Base-by-base conservation (phyloP, 202 grass and related monocot species). In the Digitaria exilis region DNA sequence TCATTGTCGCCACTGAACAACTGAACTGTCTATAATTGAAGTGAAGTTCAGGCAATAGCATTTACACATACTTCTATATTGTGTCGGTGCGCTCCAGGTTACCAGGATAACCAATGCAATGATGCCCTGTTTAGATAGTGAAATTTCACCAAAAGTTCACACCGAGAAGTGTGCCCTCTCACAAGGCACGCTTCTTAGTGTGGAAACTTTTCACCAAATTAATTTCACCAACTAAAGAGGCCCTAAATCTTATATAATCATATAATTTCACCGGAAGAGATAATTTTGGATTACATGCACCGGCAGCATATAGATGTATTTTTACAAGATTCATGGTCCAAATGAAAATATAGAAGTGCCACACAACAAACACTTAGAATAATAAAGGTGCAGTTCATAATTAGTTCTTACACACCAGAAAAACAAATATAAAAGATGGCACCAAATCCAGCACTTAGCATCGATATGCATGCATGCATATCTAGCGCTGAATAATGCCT, bases 351-450 rank as follows among this genome's bases (percentile, higher is more conserved):
- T 60, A 30, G 11, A 57, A 22, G 28, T 37, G 29, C 29, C 62
- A 82, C 51, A 68, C 15, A 61, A 75, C 49, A 82, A 14, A 81
- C 52, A 29, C 28, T n/a, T n/a, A n/a, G n/a, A n/a, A 81, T 59
- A 84, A 74, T 69, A 43, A 76, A 76, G 9, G 60, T 64, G 45
- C 2, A 43, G 24, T 48, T 74, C 59, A 77, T 70, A 44, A 30
- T 19, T 70, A 58, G 52, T 42, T 57, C 54, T 57, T 85, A 80
- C 82, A 88, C 77, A 74, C 49, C 37, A 80, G 28, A 76, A 49
- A 24, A 2, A 55, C 73, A 75, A 48, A 49, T 73, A 77, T 31
- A 69, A 65, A 80, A 45, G 51, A 69, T 42, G 17, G 30, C 43
- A 30, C 42, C 52, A 82, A 60, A 51, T 77, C 8, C 9, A 66